Conservation (phyloP, 306 rosid species). For the Geum urbanum region DNA sequence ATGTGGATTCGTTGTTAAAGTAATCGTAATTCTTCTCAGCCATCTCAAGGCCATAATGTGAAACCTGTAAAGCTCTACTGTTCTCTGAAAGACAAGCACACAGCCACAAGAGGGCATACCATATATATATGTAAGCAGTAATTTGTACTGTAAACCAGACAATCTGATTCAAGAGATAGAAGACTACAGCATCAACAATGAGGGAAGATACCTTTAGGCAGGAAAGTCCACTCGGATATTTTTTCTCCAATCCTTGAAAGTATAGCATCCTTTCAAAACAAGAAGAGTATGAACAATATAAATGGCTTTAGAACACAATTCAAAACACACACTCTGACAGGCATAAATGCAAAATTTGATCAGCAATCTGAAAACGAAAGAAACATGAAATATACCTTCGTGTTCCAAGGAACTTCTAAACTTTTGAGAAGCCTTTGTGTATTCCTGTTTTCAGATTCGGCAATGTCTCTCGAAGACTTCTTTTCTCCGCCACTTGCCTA, state of each 20-base stretch:
- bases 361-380: not conserved
- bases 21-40: conserved; percentile 30
- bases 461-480: conserved; percentile 33
- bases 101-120: conserved; percentile 11
- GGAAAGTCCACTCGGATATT: conserved; percentile 78
- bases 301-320: not conserved
- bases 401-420: conserved; percentile 30
- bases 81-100: conserved; percentile 41
- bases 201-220: conserved; percentile 68
- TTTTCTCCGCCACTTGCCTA: conserved; percentile 43
- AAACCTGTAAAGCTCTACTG: conserved; percentile 53
- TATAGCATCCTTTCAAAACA: conserved; percentile 53
- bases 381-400: conserved; percentile 38
- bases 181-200: not conserved
- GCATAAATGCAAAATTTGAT: not conserved
- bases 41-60: conserved; percentile 39
- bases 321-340: too few relatives aligned
- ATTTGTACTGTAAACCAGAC: not conserved
- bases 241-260: conserved; percentile 70
- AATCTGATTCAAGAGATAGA: not conserved
- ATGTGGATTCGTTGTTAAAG: conserved; percentile 39
- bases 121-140: conserved; percentile 6
- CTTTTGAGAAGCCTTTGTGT: conserved; percentile 14
- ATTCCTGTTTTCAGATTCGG: conserved; percentile 19
- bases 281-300: conserved; percentile 14